These are phyloP conservation scores for Trichophyton verrucosum DNA, from an alignment of 2,329 filamentous ascomycete genomes.

Conservation along the genomic window DNA sequence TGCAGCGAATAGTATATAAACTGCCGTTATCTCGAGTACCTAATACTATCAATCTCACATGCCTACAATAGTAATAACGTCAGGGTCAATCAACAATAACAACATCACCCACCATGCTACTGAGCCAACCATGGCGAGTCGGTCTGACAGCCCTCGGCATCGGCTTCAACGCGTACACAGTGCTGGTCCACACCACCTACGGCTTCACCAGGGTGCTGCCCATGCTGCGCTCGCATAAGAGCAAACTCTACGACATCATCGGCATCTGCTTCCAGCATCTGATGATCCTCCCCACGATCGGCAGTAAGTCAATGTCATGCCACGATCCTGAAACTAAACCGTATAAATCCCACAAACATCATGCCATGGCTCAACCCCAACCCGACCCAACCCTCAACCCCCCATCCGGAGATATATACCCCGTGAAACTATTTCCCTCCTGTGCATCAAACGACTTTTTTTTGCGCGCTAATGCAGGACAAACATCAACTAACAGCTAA, in stretches of 20 bases:
- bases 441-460: neutral
- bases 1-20: no score
- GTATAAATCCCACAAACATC: neutral
- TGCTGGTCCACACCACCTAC: neutral
- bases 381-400: neutral
- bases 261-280: conserved; percentile 2
- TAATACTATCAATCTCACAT: no score
- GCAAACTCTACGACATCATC: neutral
- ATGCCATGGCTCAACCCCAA: no score
- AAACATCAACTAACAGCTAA: no score
- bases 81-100: no score
- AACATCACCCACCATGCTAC: neutral
- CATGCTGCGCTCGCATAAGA: neutral
- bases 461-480: neutral
- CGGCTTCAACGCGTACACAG: neutral
- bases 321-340: no score
- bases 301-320: neutral
- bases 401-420: neutral
- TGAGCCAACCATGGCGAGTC: neutral
- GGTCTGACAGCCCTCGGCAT: neutral
- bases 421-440: neutral
- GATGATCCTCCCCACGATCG: neutral
- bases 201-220: neutral
- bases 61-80: no score
- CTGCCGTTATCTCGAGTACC: no score